Evolutionary conservation across 768 basidiomycete species (phyloP).

Genomic region (Suillus placidus): DNA sequence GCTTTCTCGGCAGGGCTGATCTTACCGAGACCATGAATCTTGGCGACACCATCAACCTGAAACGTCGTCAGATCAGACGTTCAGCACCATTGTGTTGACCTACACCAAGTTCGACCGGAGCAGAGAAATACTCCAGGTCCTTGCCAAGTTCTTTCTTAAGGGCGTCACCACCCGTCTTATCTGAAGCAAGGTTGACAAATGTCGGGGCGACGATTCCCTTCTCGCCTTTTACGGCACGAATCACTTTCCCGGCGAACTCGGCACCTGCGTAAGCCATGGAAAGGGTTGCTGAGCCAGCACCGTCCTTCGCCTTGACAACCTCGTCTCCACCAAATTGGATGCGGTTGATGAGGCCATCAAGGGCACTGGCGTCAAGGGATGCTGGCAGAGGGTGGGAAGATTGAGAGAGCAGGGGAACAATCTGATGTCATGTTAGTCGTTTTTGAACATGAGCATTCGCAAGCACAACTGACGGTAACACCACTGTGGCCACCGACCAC

Average conservation of each 20-base stretch:
- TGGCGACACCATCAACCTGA: slow-evolving; percentile 81
- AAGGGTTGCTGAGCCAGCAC: slow-evolving; percentile 89
- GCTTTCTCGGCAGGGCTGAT: slow-evolving; percentile 70
- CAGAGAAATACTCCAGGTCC: slow-evolving; percentile 86
- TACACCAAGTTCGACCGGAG: slow-evolving; percentile 87
- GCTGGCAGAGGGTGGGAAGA: slow-evolving; percentile 76
- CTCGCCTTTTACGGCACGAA: slow-evolving; percentile 86
- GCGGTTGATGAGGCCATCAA: slow-evolving; percentile 72
- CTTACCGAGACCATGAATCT: slow-evolving; percentile 79
- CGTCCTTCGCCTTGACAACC: slow-evolving; percentile 97
- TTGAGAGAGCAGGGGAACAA: slow-evolving; percentile 92
- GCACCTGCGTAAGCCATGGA: slow-evolving; percentile 97
- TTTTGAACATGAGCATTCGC: not conserved
- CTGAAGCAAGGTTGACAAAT: slow-evolving; percentile 79
- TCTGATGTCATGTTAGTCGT: slow-evolving; percentile 46
- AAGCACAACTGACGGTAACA: slow-evolving; percentile 61
- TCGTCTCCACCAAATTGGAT: slow-evolving; percentile 98
- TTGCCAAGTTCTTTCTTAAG: slow-evolving; percentile 77
- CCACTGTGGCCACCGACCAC: slow-evolving; percentile 97
- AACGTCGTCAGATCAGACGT: slow-evolving; percentile 3
- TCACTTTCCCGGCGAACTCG: slow-evolving; percentile 81
- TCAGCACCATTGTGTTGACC: slow-evolving; percentile 15
- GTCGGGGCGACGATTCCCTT: slow-evolving; percentile 83
- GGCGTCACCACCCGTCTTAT: slow-evolving; percentile 69
- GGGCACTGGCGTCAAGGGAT: slow-evolving; percentile 44